Conservation (phyloP, 495 filamentous ascomycete species). For the Antarctomyces pellizariae region DNA sequence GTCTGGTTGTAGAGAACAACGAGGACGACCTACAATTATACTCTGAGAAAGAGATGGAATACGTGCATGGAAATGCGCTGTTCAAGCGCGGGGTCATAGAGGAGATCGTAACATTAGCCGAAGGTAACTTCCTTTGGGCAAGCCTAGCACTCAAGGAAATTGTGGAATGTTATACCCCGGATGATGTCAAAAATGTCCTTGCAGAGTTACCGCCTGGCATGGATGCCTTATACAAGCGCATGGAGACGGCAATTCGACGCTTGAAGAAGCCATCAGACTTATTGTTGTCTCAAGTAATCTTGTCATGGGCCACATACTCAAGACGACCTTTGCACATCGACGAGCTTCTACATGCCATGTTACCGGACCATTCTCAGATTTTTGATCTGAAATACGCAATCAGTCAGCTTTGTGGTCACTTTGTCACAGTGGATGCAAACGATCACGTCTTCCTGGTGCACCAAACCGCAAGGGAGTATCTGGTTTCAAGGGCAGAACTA, state of each 20-base stretch:
- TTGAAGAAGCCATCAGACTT: no score
- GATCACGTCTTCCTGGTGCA: slow-evolving; percentile 18
- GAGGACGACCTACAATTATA: slow-evolving; percentile 3
- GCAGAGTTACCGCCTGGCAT: slow-evolving; percentile 5
- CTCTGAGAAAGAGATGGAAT: slow-evolving; percentile 1
- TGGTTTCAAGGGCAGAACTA: slow-evolving; percentile 1
- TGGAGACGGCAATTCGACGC: slow-evolving; percentile 3
- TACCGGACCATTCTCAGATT: slow-evolving; percentile 2
- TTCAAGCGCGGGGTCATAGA: slow-evolving; percentile 3
- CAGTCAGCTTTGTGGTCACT: slow-evolving; percentile 15
- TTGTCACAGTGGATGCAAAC: slow-evolving; percentile 17
- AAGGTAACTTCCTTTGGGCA: slow-evolving; percentile 8
- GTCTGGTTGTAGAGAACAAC: slow-evolving; percentile 2
- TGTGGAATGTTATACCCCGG: not conserved
- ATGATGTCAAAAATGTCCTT: slow-evolving; percentile 2
- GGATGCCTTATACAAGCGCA: slow-evolving; percentile 5
- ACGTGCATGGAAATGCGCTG: not conserved
- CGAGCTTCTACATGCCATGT: slow-evolving; percentile 1
- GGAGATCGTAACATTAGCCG: slow-evolving; percentile 5
- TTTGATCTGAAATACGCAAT: slow-evolving; percentile 3
- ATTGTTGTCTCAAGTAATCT: slow-evolving; percentile 9
- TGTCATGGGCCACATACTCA: slow-evolving; percentile 3
- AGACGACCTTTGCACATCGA: slow-evolving; percentile 1
- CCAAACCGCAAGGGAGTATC: slow-evolving; percentile 14
- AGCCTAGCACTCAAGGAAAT: slow-evolving; percentile 6